Base-by-base conservation (phyloP, 352 stramenopile genomes). In the Pythium sukuiense region DNA sequence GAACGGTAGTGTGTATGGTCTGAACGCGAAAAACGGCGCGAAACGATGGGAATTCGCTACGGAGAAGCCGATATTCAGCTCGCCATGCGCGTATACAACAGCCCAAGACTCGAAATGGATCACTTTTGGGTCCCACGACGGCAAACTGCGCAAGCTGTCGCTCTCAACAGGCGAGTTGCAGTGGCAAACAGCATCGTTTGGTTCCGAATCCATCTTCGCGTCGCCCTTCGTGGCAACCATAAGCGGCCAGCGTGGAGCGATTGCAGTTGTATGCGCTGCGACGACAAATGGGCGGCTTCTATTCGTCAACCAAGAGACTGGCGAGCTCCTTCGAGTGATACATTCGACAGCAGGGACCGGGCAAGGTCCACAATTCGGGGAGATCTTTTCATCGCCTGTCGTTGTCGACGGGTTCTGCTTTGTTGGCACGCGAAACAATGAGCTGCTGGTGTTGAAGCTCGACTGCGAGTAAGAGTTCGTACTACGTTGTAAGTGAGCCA, bases 371-470 rank as follows among this genome's bases (percentile, higher is more conserved):
- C 6, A 12, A 3, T 32, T 84, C 1, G 76, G 81, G 7, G 77
- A 79, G 26, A 65, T 88, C 29, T 90, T 90, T 65, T 74, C 74
- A 12, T 90, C 81, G 0, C 81, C 81, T 13, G 79, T 88, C 11
- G 45, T 88, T 7, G 37, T 86, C 24, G 70, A 76, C n/a, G 62
- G 64, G 2, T 64, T 71, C 27, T 86, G 74, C 26, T 73, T 90
- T 46, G 50, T 90, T 7, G 81, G 76, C 8, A 85, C 79, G 11
- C 77, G 81, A 29, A 76, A 59, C 6, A 85, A 90, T 43, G 33
- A 72, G 41, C 63, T 90, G 5, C 79, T 76, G 27, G 70, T 65
- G 0, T 76, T 88, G 35, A 20, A 52, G n/a, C 14, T 77, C 26
- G 20, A 63, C 18, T 43, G 37, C 18, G 37, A 18, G 37, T 16